phyloP scores from a whole-genome alignment of 352 stramenopile genomes.

The Pythium phragmiticola region DNA sequence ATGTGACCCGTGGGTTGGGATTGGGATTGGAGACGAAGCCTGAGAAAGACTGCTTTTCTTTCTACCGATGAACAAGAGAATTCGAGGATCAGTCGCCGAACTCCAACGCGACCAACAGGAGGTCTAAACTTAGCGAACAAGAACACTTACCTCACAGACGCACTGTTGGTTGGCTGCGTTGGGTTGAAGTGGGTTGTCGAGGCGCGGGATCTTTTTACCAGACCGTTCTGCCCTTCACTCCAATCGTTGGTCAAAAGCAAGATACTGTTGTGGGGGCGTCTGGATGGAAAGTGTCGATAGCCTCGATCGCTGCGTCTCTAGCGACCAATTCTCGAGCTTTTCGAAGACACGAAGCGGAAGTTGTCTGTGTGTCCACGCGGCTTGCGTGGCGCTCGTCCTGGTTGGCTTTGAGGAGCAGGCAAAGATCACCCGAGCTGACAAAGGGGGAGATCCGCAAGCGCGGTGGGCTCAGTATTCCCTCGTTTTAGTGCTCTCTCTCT shows the following conservation, averaged over 20 bases:
- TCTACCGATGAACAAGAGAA: constrained; percentile 22
- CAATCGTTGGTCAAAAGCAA: not conserved
- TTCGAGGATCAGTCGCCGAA: constrained; percentile 32
- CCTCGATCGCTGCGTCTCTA: not conserved
- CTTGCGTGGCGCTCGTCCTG: constrained; percentile 1
- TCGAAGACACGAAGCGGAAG: not conserved
- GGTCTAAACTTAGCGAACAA: constrained; percentile 12
- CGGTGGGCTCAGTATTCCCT: constrained; percentile 1
- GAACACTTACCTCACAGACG: not conserved
- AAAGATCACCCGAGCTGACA: not conserved
- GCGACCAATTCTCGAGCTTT: not conserved
- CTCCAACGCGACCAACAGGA: constrained; percentile 3
- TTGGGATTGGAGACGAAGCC: not conserved
- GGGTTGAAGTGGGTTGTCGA: not conserved
- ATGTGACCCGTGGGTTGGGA: not conserved
- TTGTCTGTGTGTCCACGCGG: not conserved
- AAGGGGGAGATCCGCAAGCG: not conserved
- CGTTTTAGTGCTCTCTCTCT: constrained; percentile 11
- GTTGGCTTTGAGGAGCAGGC: not conserved
- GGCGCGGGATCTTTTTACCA: not conserved
- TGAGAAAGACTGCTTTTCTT: constrained; percentile 4
- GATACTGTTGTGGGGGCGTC: not conserved
- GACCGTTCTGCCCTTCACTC: not conserved
- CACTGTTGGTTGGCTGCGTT: not conserved
- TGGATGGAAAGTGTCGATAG: not conserved